phyloP scores from a whole-genome alignment of 2,329 filamentous ascomycete species.

The Sclerotiophoma versabilis region DNA sequence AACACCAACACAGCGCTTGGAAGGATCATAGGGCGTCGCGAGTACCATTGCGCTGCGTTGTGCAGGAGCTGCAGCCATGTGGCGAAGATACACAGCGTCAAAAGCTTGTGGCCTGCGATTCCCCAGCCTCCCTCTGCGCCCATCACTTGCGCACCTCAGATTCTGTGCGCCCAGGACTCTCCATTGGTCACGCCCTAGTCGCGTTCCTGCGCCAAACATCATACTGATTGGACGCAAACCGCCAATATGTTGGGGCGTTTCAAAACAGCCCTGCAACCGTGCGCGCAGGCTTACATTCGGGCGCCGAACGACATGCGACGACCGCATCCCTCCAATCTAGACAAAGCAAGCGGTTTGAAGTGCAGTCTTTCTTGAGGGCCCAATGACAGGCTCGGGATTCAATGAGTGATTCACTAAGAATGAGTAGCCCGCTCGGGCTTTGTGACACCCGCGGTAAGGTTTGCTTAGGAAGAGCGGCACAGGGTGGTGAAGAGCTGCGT shows the following conservation, averaged over 20 bases:
- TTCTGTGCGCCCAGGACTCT: constrained; percentile 18
- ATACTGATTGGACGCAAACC: constrained; percentile 26
- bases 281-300: constrained; percentile 20
- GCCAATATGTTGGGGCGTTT: constrained; percentile 28
- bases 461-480: constrained; percentile 12
- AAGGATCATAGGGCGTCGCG: not conserved
- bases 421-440: constrained; percentile 6
- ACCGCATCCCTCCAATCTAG: constrained; percentile 15
- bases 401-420: constrained; percentile 6
- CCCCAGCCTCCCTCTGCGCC: constrained; percentile 16
- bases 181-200: constrained; percentile 11
- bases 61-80: constrained; percentile 12
- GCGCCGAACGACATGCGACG: constrained; percentile 19
- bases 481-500: constrained; percentile 4
- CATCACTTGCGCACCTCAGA: constrained; percentile 9
- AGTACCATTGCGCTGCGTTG: not conserved
- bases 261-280: constrained; percentile 25
- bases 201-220: constrained; percentile 18
- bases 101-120: constrained; percentile 3
- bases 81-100: constrained; percentile 11
- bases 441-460: constrained; percentile 13
- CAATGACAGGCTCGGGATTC: constrained; percentile 11
- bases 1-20: constrained; percentile 8
- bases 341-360: constrained; percentile 13
- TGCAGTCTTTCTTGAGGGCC: constrained; percentile 5